A percentile compares a stretch with the other conserved stretches of the same genome.
Evolutionary conservation across 2,329 filamentous ascomycete genomes (phyloP).

Genomic region (Scopulariopsis brevicaulis): DNA sequence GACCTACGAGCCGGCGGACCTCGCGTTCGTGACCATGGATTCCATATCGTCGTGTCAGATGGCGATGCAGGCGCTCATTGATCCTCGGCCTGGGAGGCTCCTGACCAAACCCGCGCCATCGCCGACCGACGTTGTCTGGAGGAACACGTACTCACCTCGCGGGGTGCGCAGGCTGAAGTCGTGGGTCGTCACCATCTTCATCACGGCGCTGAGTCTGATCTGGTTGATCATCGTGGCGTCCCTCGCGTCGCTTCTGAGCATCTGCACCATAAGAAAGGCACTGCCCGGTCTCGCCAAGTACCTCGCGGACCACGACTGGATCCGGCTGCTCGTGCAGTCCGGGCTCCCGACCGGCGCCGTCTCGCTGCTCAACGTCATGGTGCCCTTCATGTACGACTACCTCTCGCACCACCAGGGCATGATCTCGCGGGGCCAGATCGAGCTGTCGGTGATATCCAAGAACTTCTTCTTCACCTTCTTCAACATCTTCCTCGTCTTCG

Average conservation of each 20-base stretch:
- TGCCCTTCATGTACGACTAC: conserved; percentile 92
- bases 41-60: conserved; percentile 88
- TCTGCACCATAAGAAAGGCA: conserved; percentile 66
- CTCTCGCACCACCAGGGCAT: conserved; percentile 86
- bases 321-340: conserved; percentile 71
- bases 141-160: conserved; percentile 77
- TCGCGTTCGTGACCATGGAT: conserved; percentile 96
- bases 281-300: conserved; percentile 58
- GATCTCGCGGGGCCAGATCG: conserved; percentile 89
- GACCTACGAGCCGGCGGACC: conserved; percentile 64
- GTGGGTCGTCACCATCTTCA: conserved; percentile 76
- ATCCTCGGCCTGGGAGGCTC: conserved; percentile 77
- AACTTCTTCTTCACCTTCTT: conserved; percentile 99
- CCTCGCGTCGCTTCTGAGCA: conserved; percentile 68
- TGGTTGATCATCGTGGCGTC: conserved; percentile 78
- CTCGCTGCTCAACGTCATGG: conserved; percentile 76
- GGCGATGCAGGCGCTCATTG: conserved; percentile 89
- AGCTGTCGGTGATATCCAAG: conserved; percentile 90
- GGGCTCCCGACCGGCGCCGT: conserved; percentile 77
- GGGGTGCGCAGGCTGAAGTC: conserved; percentile 62
- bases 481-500: conserved; percentile 95
- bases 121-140: conserved; percentile 89
- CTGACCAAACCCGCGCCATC: conserved; percentile 79
- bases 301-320: conserved; percentile 56
- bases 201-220: conserved; percentile 72